A percentile compares a stretch with the other conserved stretches of the same genome.
Conservation (phyloP, 1,284 basidiomycete genomes). For the Omphalotus olearius region DNA sequence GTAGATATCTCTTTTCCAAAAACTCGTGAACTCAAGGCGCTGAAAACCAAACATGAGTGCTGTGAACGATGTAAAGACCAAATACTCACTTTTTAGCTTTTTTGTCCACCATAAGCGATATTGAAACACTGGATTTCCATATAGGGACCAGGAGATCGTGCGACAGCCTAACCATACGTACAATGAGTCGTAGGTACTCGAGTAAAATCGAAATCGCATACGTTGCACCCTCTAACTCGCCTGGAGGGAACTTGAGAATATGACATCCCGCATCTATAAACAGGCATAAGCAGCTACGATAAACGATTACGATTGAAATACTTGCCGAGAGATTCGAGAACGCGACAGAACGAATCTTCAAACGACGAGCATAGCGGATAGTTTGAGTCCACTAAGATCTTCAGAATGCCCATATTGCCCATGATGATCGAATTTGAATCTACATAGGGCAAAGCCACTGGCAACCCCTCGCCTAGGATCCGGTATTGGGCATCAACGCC, state of each 20-base stretch:
- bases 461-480: conserved; percentile 82
- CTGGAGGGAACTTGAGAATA: conserved; percentile 63
- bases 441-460: conserved; percentile 79
- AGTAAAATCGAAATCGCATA: conserved; percentile 29
- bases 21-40: conserved; percentile 77
- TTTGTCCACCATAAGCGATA: conserved; percentile 92
- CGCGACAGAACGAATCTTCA: conserved; percentile 48
- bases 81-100: conserved; percentile 78
- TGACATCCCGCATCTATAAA: conserved; percentile 64
- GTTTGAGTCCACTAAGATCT: conserved; percentile 65
- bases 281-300: not conserved
- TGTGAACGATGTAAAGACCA: not conserved
- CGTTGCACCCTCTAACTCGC: conserved; percentile 49
- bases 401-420: conserved; percentile 59
- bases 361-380: conserved; percentile 76
- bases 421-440: conserved; percentile 59
- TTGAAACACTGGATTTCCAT: conserved; percentile 86
- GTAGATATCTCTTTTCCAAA: conserved; percentile 63
- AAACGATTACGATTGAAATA: conserved; percentile 8
- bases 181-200: conserved; percentile 8
- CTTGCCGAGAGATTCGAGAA: conserved; percentile 49
- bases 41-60: conserved; percentile 17
- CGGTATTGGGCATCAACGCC: conserved; percentile 63
- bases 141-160: conserved; percentile 81
- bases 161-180: conserved; percentile 44